Evolutionary conservation across 1,139 yeast species (phyloP), one percentile per base, ranked within the genome.

Genomic region (Debaryomycetaceae sp.): DNA sequence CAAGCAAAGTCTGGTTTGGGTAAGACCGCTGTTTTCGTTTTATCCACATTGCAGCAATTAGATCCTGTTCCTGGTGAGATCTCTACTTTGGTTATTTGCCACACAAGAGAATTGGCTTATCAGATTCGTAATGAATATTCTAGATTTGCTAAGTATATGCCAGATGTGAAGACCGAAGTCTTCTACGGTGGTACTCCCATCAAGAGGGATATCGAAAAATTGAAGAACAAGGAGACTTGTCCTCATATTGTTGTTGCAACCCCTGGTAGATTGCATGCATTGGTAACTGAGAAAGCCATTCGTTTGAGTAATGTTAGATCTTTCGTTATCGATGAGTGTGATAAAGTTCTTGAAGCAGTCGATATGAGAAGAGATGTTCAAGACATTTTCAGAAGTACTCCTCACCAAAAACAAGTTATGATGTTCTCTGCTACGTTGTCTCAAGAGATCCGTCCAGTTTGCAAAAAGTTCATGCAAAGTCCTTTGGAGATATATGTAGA

Each of bases 1-100:
- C 98, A 92, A 75, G 98, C 98, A 67, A 92, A 92, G 76, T 92
- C 98, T 36, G 98, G 98, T 83, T 79, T 92, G 55, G 98, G 98
- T 83, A 92, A 92, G 70, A 92, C 98, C 44, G 98, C 98, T 38
- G 98, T 92, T 46, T 92, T 92, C 57, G 98, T 92, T 43, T 78
- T 92, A 59, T 88, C 97, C 18, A 91, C 98, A 45, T 78, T 92
- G 61, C 98, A 92, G 70, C 98, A 92, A 73, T 79, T 92, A 59
- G 98, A 92, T 60, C 98, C 98, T 39, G 89, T 92, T 50, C 89
- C 95, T 46, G 98, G 98, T 58, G 98, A 92, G 69, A 87, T 92
- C 48, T 81, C 96, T 41, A 92, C 95, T 44, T 77, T 92, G 59
- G 98, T 92, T 41, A 80, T 92, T 55, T 92, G 98, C 73, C 97